Base-by-base conservation (phyloP, 2,329 filamentous ascomycete genomes). In the Epichloe sibirici region DNA sequence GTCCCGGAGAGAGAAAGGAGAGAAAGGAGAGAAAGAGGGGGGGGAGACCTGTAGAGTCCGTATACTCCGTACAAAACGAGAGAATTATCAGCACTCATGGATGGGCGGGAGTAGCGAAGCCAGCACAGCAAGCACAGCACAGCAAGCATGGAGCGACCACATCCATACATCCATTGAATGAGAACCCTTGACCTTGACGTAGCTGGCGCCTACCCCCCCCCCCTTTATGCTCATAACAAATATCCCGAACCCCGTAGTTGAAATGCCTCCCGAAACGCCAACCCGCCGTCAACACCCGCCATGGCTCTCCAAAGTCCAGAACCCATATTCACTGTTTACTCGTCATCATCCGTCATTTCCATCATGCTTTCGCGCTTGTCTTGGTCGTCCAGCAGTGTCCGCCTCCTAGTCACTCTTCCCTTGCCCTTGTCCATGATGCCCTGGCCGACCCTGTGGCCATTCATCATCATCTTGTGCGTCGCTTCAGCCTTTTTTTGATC, bases 291-390 rank as follows among this genome's bases (percentile, higher is more conserved):
- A 21, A 21, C 17, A 21, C 17, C 17, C 17, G 17, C 17, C 17
- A 21, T 21, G 17, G 17, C 17, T 21, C 17, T 21, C 17, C 17
- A 21, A 21, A 21, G 17, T 21, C 17, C 17, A 21, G 17, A 21
- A 21, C 17, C 17, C 17, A 21, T 21, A 21, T 21, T 21, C 17
- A 21, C 17, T 21, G 17, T 21, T 21, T 21, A 40, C 38, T 61
- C 67, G 51, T 79, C 76, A 51, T 77, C 76, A 60, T 81, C 78
- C 54, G 75, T 77, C 70, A 78, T 70, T 44, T 78, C 78, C 69
- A 82, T 74, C 65, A 78, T 73, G 56, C 71, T 74, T 53, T 74
- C 73, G 6, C 65, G 71, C 51, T 65, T 69, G 45, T 62, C 60
- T 21, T 66, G 64, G 57, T 69, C 66, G 57, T 69, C 57, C 31